Base-by-base conservation (phyloP, 176 grass and related monocot genomes). In the Alopecurus myosuroides region DNA sequence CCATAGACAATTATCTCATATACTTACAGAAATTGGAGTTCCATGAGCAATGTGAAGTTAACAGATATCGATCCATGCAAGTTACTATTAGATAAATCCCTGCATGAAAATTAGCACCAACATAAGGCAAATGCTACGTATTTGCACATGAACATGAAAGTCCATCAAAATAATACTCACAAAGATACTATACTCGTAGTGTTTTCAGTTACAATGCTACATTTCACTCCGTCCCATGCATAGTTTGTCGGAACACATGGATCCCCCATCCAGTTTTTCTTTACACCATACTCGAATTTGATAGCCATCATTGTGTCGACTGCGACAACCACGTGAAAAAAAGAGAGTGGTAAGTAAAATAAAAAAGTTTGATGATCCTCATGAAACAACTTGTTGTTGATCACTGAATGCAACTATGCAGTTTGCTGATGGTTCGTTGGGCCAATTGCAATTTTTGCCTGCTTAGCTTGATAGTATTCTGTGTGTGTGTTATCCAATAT, bases 211-310 rank as follows among this genome's bases (percentile, higher is more conserved):
- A 6, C 33, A 11, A 63, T 77, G 4, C 30, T 84, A 70, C 92
- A 94, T 18, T 60, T 87, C 39, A 94, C 42, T 15, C 89, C 92
- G 10, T 85, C 34, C 86, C 89, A 94, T 45, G 45, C 13, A 64
- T 48, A 53, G 19, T 82, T 45, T 19, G 7, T 7, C 10, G 61
- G 80, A 10, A 71, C 85, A 86, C 92, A 94, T 26, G 89, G 92
- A 78, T 94, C 86, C 5, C 86, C 89, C 37, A 82, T 94, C 92
- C 92, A 94, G 7, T 91, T 94, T 70, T 86, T 94, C 33, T 46
- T 55, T 19, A 94, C 11, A 33, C 35, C 71, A 70, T 94, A 91
- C 22, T 75, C 12, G 0, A 31, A 39, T 82, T 91, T 94, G 15
- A 89, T 89, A 40, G 50, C 40, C 53, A 81, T 89, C 68, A 89